phyloP scores from a whole-genome alignment of 495 filamentous ascomycete genomes.

The Friedmanniomyces endolithicus region DNA sequence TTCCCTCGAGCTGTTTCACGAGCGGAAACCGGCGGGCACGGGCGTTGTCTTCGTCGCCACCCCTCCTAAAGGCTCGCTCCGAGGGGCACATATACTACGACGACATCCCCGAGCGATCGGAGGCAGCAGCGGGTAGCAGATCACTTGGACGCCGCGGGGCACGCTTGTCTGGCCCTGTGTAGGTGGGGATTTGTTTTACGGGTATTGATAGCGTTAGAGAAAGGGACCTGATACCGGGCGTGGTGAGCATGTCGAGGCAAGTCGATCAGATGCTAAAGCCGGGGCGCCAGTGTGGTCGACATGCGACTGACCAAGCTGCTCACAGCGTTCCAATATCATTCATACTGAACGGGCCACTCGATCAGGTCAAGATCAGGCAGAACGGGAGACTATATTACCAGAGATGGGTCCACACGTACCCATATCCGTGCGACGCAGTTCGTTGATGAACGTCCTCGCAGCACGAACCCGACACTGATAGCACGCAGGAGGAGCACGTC shows the following conservation, averaged over 20 bases:
- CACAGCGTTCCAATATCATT: not conserved
- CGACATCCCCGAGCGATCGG: too few species aligned
- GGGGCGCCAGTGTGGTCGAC: too few species aligned
- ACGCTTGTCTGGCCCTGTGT: too few species aligned
- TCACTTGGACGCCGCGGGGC: not conserved
- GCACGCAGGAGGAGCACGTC: not conserved
- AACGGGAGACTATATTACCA: not conserved
- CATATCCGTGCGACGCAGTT: not conserved
- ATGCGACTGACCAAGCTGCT: not conserved
- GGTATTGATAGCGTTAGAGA: not conserved
- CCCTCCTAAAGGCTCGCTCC: too few species aligned
- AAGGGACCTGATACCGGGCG: not conserved
- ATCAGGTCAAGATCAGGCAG: not conserved
- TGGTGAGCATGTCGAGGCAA: not conserved
- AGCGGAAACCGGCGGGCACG: too few species aligned
- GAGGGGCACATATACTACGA: too few species aligned
- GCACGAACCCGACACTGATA: too few species aligned
- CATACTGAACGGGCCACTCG: not conserved
- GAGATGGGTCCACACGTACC: not conserved
- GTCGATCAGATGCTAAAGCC: not conserved
- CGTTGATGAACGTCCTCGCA: too few species aligned
- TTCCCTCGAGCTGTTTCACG: too few species aligned
- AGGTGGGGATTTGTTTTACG: not conserved
- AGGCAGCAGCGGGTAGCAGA: not conserved
- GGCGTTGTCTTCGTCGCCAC: too few species aligned